Percentiles rank a stretch among this genome's conserved stretches.
These are phyloP conservation scores for Vigna reflexopilosa DNA, from an alignment of 306 rosid species.

Conservation along the genomic window DNA sequence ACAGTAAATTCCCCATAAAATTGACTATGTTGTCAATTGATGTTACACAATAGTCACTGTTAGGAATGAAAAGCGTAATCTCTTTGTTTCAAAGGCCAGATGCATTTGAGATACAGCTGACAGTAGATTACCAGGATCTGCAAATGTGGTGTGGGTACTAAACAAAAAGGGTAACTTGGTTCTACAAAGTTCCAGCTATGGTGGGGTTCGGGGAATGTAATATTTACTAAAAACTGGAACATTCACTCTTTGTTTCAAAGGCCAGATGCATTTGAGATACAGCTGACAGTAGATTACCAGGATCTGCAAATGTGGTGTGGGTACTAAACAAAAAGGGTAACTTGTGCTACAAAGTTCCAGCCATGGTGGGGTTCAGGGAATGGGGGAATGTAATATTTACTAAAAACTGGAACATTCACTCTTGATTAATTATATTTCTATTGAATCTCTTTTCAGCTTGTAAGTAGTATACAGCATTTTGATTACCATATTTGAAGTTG, in stretches of 20 bases:
- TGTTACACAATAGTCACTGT: neutral
- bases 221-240: neutral
- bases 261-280: constrained; percentile 3
- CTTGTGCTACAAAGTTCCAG: constrained; percentile 8
- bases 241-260: neutral
- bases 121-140: neutral
- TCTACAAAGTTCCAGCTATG: neutral
- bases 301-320: neutral
- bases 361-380: neutral
- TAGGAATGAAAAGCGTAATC: constrained; percentile 5
- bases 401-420: neutral
- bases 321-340: neutral
- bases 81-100: constrained; percentile 12
- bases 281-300: neutral
- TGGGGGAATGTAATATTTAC: too few relatives aligned
- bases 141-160: neutral
- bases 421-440: neutral
- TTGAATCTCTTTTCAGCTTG: neutral
- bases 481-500: neutral
- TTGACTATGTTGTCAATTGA: neutral
- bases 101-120: constrained; percentile 1
- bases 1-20: neutral
- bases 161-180: constrained; percentile 5
- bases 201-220: neutral
- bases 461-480: neutral